Evolutionary conservation across 495 filamentous ascomycete genomes (phyloP).

Genomic region (Hyaloscypha variabilis): DNA sequence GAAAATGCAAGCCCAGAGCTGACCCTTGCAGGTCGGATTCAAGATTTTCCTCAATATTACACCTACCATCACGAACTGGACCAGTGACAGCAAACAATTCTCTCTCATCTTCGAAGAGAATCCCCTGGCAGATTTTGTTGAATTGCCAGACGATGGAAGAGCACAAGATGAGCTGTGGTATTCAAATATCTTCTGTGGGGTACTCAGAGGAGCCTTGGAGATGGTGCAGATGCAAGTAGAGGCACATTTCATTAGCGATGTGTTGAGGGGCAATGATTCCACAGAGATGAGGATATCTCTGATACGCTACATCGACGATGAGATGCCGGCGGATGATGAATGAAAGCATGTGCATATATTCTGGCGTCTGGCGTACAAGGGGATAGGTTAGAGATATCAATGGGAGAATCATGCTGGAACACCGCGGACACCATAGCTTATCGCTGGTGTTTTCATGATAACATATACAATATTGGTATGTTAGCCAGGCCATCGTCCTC

Average conservation of each 20-base stretch:
- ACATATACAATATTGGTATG: background rate
- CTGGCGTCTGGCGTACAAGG: constrained; percentile 20
- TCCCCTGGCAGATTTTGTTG: constrained; percentile 94
- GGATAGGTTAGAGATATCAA: constrained; percentile 9
- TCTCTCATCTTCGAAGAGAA: constrained; percentile 97
- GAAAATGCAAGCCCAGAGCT: constrained; percentile 1
- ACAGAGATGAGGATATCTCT: constrained; percentile 96
- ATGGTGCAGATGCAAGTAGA: constrained; percentile 99
- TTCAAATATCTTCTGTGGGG: constrained; percentile 94
- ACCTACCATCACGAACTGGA: constrained; percentile 95
- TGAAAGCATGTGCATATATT: constrained; percentile 14
- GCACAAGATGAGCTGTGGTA: constrained; percentile 98
- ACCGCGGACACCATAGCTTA: background rate
- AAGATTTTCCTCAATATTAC: constrained; percentile 99
- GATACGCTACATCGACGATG: constrained; percentile 95
- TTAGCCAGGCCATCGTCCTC: too few species aligned
- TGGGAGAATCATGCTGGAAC: background rate
- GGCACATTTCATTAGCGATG: constrained; percentile 93
- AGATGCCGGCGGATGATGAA: constrained; percentile 95
- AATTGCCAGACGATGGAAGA: constrained; percentile 92
- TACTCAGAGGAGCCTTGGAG: constrained; percentile 87
- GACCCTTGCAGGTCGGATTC: constrained; percentile 76
- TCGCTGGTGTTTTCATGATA: background rate
- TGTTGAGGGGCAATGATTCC: constrained; percentile 89
- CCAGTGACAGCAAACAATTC: constrained; percentile 93